Base-by-base conservation (phyloP, 345 rosid genomes). In the Brassica rapa region DNA sequence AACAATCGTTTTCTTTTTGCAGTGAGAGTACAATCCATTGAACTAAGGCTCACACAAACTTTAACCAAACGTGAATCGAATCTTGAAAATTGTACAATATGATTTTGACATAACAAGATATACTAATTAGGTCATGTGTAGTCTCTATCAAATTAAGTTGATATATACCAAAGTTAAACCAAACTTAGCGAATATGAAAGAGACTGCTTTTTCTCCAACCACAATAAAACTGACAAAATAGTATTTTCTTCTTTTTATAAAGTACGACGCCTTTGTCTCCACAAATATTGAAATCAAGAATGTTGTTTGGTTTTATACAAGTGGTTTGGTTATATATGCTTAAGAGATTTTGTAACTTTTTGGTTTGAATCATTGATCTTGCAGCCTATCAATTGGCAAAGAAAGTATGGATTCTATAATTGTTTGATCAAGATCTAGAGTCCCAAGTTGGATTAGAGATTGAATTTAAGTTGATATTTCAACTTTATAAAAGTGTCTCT, bases 101-200 rank as follows among this genome's bases (percentile, higher is more conserved):
- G 73, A 41, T 21, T 43, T 29, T 30, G 68, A 61, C 51, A 61
- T 46, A 61, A 14, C 35, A 29, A 68, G n/a, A 21, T 41, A 5
- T 3, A 30, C 23, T 19, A 14, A 30, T 43, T 46, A 76, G 68
- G 35, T 33, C 39, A 21, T 76, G 12, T 19, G 14, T 9, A 39
- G 79, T 75, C 79, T 68, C 73, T 19, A 30, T 76, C 79, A 46
- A 29, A 43, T 43, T 65, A 66, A n/a, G n/a, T 75, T 43, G 15
- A 19, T 12, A 64, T 67, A 29, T 12, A 29, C 41, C n/a, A 66
- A 65, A 55, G 5, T 5, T 15, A 66, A 75, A 57, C 65, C 71
- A 39, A 39, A 37, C 59, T 37, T 66, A 57, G 3, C 30, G 43
- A 67, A 27, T 39, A 25, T 15, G 72, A 75, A 15, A 66, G 41